Conservation (phyloP, 169 alveolate species). For the Plasmodium coatneyi region DNA sequence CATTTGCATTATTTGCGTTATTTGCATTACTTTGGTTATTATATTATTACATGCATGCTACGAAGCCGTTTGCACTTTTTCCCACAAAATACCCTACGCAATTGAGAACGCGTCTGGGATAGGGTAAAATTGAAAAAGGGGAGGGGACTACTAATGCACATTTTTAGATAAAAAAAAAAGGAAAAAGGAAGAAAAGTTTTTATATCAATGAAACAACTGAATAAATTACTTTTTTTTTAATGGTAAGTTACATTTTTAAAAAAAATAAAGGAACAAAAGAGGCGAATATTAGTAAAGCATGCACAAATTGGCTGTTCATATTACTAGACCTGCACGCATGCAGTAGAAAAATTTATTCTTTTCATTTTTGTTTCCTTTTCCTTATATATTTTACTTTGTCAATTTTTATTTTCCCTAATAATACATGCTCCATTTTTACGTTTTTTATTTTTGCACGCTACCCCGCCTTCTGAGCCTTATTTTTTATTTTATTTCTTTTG, state of each 20-base stretch:
- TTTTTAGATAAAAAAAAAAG: slow-evolving; percentile 1
- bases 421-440: neutral
- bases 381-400: neutral
- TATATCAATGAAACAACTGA: neutral
- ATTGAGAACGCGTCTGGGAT: neutral
- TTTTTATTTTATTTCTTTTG: neutral
- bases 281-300: neutral
- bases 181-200: neutral
- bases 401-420: neutral
- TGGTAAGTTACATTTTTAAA: neutral
- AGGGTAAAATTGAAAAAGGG: neutral
- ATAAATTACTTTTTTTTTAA: neutral
- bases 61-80: neutral
- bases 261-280: neutral
- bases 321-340: neutral
- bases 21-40: neutral
- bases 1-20: neutral
- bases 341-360: neutral
- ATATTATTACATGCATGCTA: slow-evolving; percentile 9
- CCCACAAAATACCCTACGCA: neutral
- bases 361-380: neutral
- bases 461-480: neutral
- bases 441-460: neutral
- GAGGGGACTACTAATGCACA: neutral
- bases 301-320: neutral